Base-by-base conservation (phyloP, 2,329 filamentous ascomycete genomes). In the Alternaria dauci region DNA sequence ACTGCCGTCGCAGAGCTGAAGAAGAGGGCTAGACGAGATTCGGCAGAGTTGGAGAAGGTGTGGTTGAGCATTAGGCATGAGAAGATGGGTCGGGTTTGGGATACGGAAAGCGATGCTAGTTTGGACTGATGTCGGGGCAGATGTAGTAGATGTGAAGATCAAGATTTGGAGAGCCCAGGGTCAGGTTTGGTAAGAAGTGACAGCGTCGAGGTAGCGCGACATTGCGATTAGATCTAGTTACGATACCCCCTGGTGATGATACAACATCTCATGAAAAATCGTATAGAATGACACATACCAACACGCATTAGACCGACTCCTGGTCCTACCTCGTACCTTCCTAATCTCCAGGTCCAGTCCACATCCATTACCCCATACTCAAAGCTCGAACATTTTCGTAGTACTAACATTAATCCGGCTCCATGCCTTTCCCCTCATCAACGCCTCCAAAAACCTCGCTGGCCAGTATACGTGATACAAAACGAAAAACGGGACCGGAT, bases 361-460 rank as follows among this genome's bases (percentile, higher is more conserved):
- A 30, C 16, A 30, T 12, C 38, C 30, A 44, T 38, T 8, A 18
- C 42, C 39, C 12, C 12, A 51, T 14, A 26, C 14, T 56, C 39
- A 67, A n/a, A 12, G 50, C 57, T 71, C 69, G 70, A 88, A 88
- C 73, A 87, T 81, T 75, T 87, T 88, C 26, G 81, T 83, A 12
- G 89, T 91, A 68, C 88, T 90, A 3, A 91, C 87, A 75, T 92
- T 91, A 38, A 90, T 74, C 61, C 88, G 81, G 53, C 85, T 88
- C 89, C 89, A 92, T 58, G 79, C 80, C 62, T 71, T 81, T 1
- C 86, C 82, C 4, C 72, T 72, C 69, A 73, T 73, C 57, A 85
- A 78, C 51, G 77, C 81, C 56, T 69, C 71, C 6, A 82, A 47
- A 67, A 91, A 88, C 59, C 81, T 79, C 52, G 74, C 67, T 1